These are phyloP conservation scores for Fusarium sp. DNA, from an alignment of 2,329 filamentous ascomycete species.

Conservation along the genomic window DNA sequence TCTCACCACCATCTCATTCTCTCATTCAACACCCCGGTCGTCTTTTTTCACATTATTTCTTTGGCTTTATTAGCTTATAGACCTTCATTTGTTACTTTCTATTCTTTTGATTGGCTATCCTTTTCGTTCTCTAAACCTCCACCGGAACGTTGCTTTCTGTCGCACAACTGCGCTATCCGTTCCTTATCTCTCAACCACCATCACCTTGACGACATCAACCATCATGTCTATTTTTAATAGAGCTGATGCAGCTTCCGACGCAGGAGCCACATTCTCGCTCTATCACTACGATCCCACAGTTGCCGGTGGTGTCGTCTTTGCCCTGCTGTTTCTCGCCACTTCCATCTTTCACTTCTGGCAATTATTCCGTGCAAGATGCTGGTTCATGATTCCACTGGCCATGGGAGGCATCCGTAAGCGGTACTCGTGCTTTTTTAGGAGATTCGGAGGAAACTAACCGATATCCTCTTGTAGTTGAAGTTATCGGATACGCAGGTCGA, in stretches of 20 bases:
- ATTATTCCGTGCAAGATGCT: not conserved
- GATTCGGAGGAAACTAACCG: no score
- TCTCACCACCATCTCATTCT: not conserved
- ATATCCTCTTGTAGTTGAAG: not conserved
- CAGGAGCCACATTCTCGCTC: not conserved
- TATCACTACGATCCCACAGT: not conserved
- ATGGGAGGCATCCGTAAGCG: not conserved
- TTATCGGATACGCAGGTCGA: slow-evolving; percentile 1
- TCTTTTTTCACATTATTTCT: not conserved
- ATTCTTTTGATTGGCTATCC: not conserved
- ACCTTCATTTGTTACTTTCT: not conserved
- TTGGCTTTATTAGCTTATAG: not conserved
- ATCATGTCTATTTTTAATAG: not conserved
- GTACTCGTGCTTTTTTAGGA: no score
- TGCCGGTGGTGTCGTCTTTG: not conserved
- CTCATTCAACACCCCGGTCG: not conserved
- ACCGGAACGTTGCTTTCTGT: no score
- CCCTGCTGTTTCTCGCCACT: not conserved
- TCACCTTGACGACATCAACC: not conserved
- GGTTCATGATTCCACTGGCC: not conserved
- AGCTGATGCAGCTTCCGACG: not conserved
- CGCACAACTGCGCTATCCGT: fast-evolving
- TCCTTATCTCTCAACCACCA: not conserved
- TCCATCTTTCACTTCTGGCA: not conserved
- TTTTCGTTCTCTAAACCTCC: not conserved